These are phyloP conservation scores for Phytophthora cryptogea DNA, from an alignment of 352 stramenopile species.

Conservation along the genomic window DNA sequence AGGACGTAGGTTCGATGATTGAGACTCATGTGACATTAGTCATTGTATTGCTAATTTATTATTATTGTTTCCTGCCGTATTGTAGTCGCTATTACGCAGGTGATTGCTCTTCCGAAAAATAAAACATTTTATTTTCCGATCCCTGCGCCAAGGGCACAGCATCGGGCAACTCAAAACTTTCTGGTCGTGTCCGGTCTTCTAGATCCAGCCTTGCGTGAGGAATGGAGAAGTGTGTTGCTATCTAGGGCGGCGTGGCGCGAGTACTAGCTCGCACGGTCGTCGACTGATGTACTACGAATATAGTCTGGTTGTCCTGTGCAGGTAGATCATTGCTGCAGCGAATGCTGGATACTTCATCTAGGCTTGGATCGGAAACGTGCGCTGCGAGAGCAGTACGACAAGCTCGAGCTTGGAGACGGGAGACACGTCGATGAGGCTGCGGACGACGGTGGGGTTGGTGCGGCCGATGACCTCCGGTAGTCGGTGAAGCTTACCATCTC, in stretches of 20 bases:
- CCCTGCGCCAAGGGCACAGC: too few relatives aligned
- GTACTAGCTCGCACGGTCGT: constrained; percentile 8
- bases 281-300: constrained; percentile 30
- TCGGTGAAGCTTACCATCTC: constrained; percentile 8
- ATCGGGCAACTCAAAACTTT: too few relatives aligned
- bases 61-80: too few relatives aligned
- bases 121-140: too few relatives aligned
- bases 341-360: constrained; percentile 19
- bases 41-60: too few relatives aligned
- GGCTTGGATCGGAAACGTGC: constrained; percentile 66
- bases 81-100: too few relatives aligned
- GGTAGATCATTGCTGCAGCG: constrained; percentile 4
- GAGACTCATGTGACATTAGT: too few relatives aligned
- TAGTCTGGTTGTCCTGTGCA: constrained; percentile 37
- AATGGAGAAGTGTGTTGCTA: constrained; percentile 12
- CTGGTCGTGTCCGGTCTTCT: constrained; percentile 14
- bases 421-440: constrained; percentile 76
- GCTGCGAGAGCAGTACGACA: constrained; percentile 70
- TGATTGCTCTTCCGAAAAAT: too few relatives aligned
- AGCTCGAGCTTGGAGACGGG: constrained; percentile 78
- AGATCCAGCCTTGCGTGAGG: constrained; percentile 23
- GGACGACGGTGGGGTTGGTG: constrained; percentile 71
- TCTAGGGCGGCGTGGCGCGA: constrained; percentile 7
- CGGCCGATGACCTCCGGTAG: constrained; percentile 56
- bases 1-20: too few relatives aligned